These are phyloP conservation scores for Lignosus rhinocerotis DNA, from an alignment of 1,284 basidiomycete species.

Conservation along the genomic window DNA sequence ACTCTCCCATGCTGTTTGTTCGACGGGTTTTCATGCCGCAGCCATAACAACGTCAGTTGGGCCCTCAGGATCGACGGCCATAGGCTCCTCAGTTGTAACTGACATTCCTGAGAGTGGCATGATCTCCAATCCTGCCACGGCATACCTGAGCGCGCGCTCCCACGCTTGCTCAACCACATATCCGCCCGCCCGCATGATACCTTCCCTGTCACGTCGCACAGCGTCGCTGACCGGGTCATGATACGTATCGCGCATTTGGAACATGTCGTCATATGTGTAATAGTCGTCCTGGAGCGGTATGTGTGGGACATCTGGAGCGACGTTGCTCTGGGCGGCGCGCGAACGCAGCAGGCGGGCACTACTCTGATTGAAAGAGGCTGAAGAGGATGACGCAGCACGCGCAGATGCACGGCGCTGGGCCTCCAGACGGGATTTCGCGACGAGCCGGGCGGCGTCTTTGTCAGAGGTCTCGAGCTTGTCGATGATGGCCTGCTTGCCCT, in stretches of 20 bases:
- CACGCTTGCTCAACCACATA: slow-evolving; percentile 84
- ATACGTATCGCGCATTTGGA: slow-evolving; percentile 54
- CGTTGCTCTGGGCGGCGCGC: slow-evolving; percentile 55
- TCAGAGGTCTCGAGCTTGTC: slow-evolving; percentile 76
- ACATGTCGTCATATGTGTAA: slow-evolving; percentile 75
- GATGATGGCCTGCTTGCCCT: slow-evolving; percentile 73
- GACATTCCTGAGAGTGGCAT: slow-evolving; percentile 36
- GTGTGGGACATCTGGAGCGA: slow-evolving; percentile 76
- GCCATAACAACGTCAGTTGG: slow-evolving; percentile 43
- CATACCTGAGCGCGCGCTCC: slow-evolving; percentile 79
- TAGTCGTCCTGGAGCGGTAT: slow-evolving; percentile 74
- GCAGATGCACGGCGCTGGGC: slow-evolving; percentile 59
- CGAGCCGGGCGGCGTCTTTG: slow-evolving; percentile 66
- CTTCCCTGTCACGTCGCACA: slow-evolving; percentile 73
- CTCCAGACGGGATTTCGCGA: slow-evolving; percentile 69
- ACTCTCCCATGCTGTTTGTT: no score
- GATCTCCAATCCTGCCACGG: slow-evolving; percentile 76
- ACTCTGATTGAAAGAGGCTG: slow-evolving; percentile 43
- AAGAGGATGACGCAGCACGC: slow-evolving; percentile 43
- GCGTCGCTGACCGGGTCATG: slow-evolving; percentile 74
- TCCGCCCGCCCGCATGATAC: slow-evolving; percentile 83
- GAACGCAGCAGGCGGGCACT: slow-evolving; percentile 54
- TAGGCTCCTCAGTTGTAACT: slow-evolving; percentile 11
- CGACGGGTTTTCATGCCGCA: slow-evolving; percentile 25
- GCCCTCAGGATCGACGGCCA: slow-evolving; percentile 12